Evolutionary conservation across 345 rosid species (phyloP).

Genomic region (Lenwebbia sp.): DNA sequence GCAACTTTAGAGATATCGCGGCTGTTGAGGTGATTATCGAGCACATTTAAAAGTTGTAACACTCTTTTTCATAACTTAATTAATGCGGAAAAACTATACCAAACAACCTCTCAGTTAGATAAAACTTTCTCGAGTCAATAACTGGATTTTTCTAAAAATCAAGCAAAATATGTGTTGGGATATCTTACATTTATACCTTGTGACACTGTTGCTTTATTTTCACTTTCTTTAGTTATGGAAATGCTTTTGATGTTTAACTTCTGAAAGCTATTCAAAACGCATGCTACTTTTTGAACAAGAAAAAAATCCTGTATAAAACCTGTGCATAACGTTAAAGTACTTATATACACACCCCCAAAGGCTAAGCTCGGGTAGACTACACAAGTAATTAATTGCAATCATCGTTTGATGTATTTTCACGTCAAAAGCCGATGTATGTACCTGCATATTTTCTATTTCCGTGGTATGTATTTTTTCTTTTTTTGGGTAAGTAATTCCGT

Average conservation of each 20-base stretch:
- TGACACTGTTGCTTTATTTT: background rate
- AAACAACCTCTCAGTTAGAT: background rate
- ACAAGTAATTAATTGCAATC: background rate
- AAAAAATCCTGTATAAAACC: background rate
- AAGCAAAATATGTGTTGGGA: background rate
- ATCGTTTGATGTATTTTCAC: background rate
- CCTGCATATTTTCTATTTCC: background rate
- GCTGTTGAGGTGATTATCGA: background rate
- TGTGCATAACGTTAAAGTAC: background rate
- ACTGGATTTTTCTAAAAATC: background rate
- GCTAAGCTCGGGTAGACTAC: background rate
- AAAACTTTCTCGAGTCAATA: background rate
- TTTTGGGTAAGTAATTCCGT: too few relatives aligned
- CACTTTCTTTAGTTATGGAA: background rate
- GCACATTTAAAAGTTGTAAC: accelerated
- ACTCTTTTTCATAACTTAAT: background rate
- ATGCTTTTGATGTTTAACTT: background rate
- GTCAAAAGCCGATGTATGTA: background rate
- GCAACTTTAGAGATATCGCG: background rate
- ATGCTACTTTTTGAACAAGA: background rate
- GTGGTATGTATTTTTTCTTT: background rate
- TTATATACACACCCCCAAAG: background rate
- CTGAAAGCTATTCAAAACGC: background rate
- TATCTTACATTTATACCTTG: background rate
- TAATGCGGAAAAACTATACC: background rate